Conservation (phyloP, 139 green algal genomes). For the Auxenochlorella pyrenoidosa region DNA sequence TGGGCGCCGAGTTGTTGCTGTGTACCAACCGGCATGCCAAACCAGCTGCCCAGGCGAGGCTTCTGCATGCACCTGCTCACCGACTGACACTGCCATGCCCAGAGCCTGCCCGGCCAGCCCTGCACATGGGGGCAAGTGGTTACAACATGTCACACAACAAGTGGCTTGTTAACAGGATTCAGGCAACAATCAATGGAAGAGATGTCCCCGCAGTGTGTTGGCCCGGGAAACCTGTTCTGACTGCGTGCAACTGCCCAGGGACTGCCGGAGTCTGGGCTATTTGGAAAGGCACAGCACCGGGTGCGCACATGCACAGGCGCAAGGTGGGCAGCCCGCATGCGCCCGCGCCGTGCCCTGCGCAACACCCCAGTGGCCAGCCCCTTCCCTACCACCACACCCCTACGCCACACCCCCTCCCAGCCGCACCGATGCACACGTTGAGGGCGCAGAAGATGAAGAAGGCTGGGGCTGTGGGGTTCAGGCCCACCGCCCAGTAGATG, state of each 20-base stretch:
- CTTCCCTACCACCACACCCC: neutral
- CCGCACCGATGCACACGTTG: slow-evolving; percentile 10
- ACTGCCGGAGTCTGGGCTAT: no score
- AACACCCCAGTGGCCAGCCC: neutral
- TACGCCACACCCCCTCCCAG: no score
- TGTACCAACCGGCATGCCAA: no score
- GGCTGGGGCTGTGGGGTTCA: slow-evolving; percentile 54
- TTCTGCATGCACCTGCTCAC: no score
- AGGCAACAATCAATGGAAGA: neutral
- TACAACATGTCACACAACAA: neutral
- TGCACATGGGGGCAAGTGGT: slow-evolving; percentile 15
- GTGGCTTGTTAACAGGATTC: neutral
- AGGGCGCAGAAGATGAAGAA: slow-evolving; percentile 63
- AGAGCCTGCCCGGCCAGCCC: slow-evolving; percentile 45
- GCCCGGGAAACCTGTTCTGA: no score
- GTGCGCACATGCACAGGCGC: no score
- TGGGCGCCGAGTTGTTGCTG: no score
- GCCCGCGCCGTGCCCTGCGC: neutral
- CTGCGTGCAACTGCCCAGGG: no score
- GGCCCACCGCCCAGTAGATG: slow-evolving; percentile 47
- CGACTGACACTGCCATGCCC: slow-evolving; percentile 35
- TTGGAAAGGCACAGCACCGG: no score
- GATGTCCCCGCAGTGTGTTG: no score
- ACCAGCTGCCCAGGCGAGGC: no score
- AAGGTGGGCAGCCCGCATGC: no score